phyloP scores from a whole-genome alignment of 1,284 basidiomycete species.

The Ceratobasidium sp. region DNA sequence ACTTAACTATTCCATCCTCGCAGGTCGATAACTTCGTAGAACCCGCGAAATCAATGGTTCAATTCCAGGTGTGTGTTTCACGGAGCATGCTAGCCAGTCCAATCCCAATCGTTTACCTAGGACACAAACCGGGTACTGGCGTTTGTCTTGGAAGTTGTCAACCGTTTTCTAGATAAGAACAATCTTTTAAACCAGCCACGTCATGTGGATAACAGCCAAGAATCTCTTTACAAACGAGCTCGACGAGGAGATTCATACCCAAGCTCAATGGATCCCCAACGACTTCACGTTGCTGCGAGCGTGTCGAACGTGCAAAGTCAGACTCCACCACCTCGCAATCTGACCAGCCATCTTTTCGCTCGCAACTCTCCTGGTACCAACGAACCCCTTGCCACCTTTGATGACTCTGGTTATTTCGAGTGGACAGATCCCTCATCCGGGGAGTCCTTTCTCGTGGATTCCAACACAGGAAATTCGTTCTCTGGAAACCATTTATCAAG shows the following conservation, averaged over 20 bases:
- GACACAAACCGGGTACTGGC: slow-evolving; percentile 25
- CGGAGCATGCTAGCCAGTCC: not conserved
- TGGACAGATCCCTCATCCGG: slow-evolving; percentile 75
- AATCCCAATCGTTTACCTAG: not conserved
- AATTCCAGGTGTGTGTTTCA: slow-evolving; percentile 69
- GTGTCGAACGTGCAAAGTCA: not conserved
- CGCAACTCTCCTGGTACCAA: not conserved
- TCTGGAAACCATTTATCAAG: slow-evolving; percentile 9
- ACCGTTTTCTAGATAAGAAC: slow-evolving; percentile 75
- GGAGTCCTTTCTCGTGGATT: slow-evolving; percentile 56
- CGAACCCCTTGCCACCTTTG: not conserved
- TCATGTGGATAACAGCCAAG: not conserved
- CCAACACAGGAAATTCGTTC: slow-evolving; percentile 52
- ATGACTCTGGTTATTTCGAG: slow-evolving; percentile 51
- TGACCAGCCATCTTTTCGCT: not conserved
- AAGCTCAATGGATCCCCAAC: not conserved
- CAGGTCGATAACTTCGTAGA: slow-evolving; percentile 83
- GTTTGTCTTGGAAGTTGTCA: slow-evolving; percentile 71
- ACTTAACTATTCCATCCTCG: slow-evolving; percentile 72
- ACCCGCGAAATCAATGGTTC: slow-evolving; percentile 76
- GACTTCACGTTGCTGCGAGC: not conserved
- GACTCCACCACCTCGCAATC: not conserved
- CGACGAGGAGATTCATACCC: not conserved
- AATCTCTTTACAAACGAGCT: slow-evolving; percentile 12
- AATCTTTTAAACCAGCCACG: slow-evolving; percentile 57